Evolutionary conservation across 352 stramenopile genomes (phyloP).

Genomic region (Lagenidium sp.): DNA sequence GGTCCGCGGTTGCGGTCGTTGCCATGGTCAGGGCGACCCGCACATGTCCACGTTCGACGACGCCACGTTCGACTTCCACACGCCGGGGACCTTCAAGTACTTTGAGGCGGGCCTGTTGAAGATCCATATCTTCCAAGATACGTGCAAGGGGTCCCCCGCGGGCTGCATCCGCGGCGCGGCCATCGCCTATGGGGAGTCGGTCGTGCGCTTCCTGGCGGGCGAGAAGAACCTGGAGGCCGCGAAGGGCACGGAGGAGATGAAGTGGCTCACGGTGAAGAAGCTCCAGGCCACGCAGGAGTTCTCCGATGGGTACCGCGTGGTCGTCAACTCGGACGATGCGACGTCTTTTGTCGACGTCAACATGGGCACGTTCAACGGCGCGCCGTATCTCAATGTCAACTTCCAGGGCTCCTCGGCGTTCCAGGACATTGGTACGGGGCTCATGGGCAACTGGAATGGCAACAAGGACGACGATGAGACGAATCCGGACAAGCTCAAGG

Average conservation of each 20-base stretch:
- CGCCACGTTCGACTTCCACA: conserved; percentile 21
- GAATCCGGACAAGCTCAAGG: conserved; percentile 3
- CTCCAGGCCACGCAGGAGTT: conserved; percentile 16
- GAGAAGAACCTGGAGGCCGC: too few species aligned
- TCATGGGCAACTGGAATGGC: conserved; percentile 25
- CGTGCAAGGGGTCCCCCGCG: conserved; percentile 13
- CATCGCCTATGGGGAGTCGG: conserved; percentile 17
- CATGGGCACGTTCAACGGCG: conserved; percentile 14
- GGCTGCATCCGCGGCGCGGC: conserved; percentile 22
- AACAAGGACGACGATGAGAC: conserved; percentile 16
- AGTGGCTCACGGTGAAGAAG: conserved; percentile 19
- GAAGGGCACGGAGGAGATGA: conserved; percentile 1
- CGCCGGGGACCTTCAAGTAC: conserved; percentile 16
- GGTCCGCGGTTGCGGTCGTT: conserved; percentile 4
- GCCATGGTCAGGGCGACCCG: conserved; percentile 16
- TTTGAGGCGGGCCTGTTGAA: conserved; percentile 19
- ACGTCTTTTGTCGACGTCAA: conserved; percentile 26
- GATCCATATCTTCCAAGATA: conserved; percentile 25
- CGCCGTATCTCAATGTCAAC: conserved; percentile 18
- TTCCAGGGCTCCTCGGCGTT: conserved; percentile 20
- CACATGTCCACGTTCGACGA: conserved; percentile 23
- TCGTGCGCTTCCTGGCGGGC: conserved; percentile 21
- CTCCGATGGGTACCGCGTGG: conserved; percentile 20
- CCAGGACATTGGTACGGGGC: conserved; percentile 6
- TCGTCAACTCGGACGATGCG: conserved; percentile 11